Base-by-base conservation (phyloP, 768 basidiomycete species). In the Phlebiopsis gigantea region DNA sequence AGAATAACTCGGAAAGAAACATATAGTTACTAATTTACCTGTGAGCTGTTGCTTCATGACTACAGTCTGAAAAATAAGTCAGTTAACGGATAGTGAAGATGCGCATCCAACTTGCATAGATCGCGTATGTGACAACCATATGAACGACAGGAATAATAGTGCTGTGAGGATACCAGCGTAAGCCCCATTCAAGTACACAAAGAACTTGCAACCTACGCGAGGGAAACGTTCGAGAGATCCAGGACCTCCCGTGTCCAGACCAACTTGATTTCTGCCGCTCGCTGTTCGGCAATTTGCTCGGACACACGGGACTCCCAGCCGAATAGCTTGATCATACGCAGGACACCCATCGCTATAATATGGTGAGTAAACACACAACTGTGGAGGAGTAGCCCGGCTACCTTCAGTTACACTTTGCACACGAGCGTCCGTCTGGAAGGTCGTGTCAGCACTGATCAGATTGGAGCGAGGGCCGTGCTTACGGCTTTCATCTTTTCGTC, bases 191-290 rank as follows among this genome's bases (percentile, higher is more conserved):
- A 39, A 9, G 34, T 17, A 39, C 3, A 39, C 12, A 9, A 39
- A 39, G 17, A 9, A 39, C 72, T 21, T 60, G 79, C 77, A 9
- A 39, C 72, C 19, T 60, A 79, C 77, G 77, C 77, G 43, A 75
- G 46, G 49, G 68, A 68, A 29, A 62, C 71, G 63, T 75, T 75
- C 60, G 76, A 64, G 17, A 86, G 63, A 29, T 75, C 73, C 21
- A 80, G 68, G 25, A 84, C 60, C 63, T 82, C 77, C 39, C 76
- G 69, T 62, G 76, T 78, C 74, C 76, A 78, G 41, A 83, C 71
- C 67, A 76, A 76, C 4, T 61, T 53, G 14, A 89, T 68, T 66
- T 89, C 87, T 8, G 77, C 77, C 42, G 83, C 78, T 59, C 87
- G 77, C 61, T 79, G 79, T 22, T 74, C 74, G 26, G 74, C 69